Percentiles rank a stretch among this genome's conserved stretches.
These are phyloP conservation scores for Chrysophaeum taylorii DNA, from an alignment of 352 stramenopile genomes.

Conservation along the genomic window DNA sequence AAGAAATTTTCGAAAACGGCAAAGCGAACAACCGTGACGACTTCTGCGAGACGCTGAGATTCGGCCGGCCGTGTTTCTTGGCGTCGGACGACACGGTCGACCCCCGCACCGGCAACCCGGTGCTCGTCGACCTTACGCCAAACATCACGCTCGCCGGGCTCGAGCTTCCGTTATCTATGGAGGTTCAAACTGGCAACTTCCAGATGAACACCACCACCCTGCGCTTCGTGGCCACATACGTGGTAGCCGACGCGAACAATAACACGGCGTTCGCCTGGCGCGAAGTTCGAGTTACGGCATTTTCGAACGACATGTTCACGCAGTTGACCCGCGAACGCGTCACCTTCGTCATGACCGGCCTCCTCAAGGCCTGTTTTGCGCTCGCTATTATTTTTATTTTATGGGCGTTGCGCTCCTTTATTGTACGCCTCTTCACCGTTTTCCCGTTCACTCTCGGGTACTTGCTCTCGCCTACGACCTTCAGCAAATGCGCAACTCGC, in stretches of 20 bases:
- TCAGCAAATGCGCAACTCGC: too few relatives aligned
- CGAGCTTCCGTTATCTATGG: too few relatives aligned
- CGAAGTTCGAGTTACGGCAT: not conserved
- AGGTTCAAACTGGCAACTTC: too few relatives aligned
- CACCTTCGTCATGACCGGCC: not conserved
- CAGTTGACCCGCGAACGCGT: too few relatives aligned
- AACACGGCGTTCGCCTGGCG: not conserved
- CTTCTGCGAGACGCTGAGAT: not conserved
- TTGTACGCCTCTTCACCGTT: too few relatives aligned
- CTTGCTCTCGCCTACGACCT: too few relatives aligned
- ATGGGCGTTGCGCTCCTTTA: too few relatives aligned
- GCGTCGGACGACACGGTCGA: not conserved
- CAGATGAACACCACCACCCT: too few relatives aligned
- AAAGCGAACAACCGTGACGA: not conserved
- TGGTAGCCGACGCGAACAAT: not conserved
- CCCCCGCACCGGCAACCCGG: not conserved
- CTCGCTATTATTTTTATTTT: too few relatives aligned
- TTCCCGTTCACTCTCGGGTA: too few relatives aligned
- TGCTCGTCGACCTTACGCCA: not conserved
- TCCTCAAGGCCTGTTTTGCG: too few relatives aligned
- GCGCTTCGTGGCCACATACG: not conserved
- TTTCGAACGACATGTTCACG: not conserved
- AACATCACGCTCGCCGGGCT: too few relatives aligned
- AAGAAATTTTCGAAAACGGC: not conserved
- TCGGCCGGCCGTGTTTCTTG: not conserved